Evolutionary conservation across 352 stramenopile species (phyloP).

Genomic region (Phytophthora hybrid): DNA sequence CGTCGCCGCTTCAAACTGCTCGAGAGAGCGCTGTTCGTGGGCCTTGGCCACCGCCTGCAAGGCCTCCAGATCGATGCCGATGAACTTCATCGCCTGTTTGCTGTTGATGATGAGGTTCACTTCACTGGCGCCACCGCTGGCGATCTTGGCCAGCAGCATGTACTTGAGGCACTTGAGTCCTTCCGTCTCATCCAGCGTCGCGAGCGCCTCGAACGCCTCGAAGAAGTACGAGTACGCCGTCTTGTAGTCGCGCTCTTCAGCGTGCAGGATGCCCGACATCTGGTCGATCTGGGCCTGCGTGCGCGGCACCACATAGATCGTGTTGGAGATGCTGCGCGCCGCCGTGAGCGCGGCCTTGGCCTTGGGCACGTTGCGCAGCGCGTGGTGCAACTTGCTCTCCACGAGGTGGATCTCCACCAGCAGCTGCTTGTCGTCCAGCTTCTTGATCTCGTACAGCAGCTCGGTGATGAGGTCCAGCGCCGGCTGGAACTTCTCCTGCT

Average conservation of each 20-base stretch:
- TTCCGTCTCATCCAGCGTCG: slow-evolving; percentile 90
- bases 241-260: slow-evolving; percentile 99
- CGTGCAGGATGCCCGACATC: slow-evolving; percentile 97
- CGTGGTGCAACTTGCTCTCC: slow-evolving; percentile 98
- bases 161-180: slow-evolving; percentile 96
- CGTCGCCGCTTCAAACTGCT: slow-evolving; percentile 84
- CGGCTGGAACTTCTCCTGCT: slow-evolving; percentile 91
- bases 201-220: slow-evolving; percentile 97
- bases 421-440: slow-evolving; percentile 99
- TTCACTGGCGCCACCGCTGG: slow-evolving; percentile 92
- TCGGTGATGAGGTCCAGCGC: slow-evolving; percentile 95
- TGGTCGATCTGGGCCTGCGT: slow-evolving; percentile 97
- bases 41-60: slow-evolving; percentile 96
- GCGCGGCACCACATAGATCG: slow-evolving; percentile 97
- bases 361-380: slow-evolving; percentile 97
- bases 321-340: slow-evolving; percentile 97
- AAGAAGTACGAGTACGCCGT: slow-evolving; percentile 99
- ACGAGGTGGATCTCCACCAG: slow-evolving; percentile 99
- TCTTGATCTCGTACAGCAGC: slow-evolving; percentile 98
- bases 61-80: slow-evolving; percentile 95
- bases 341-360: slow-evolving; percentile 97
- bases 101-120: slow-evolving; percentile 96
- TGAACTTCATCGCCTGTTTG: slow-evolving; percentile 98
- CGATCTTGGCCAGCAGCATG: slow-evolving; percentile 98
- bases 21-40: slow-evolving; percentile 95